A percentile compares a stretch with the other conserved stretches of the same genome.
Conservation (phyloP, 2,329 filamentous ascomycete genomes). For the Colletotrichum siamense region DNA sequence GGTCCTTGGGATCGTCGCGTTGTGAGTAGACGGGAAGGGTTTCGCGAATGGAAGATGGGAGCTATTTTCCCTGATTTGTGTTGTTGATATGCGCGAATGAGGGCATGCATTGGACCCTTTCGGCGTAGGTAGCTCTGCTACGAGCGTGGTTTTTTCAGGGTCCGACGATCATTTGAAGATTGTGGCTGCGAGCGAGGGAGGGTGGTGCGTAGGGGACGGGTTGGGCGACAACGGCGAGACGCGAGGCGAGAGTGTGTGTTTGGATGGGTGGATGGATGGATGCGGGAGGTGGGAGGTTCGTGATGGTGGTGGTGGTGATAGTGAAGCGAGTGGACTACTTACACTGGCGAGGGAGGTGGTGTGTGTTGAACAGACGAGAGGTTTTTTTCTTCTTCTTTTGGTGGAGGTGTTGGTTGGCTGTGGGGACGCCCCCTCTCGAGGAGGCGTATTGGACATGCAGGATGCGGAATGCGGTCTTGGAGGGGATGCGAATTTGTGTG, state of each 20-base stretch:
- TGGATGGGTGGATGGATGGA: not conserved
- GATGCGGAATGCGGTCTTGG: slow-evolving; percentile 21
- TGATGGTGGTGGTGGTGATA: not conserved
- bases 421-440: not conserved
- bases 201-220: not conserved
- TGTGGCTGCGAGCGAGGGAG: not conserved
- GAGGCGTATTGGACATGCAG: not conserved
- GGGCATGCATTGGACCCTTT: not conserved
- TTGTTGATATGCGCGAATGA: not conserved
- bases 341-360: slow-evolving; percentile 6
- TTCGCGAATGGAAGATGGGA: not conserved
- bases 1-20: slow-evolving; percentile 7
- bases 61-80: not conserved
- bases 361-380: not conserved
- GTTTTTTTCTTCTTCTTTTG: not conserved
- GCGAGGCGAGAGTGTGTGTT: not conserved
- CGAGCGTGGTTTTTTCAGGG: not conserved
- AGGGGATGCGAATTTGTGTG: slow-evolving; percentile 12
- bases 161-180: slow-evolving; percentile 21
- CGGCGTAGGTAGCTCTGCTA: not conserved
- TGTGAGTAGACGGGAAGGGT: not conserved
- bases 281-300: not conserved
- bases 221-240: not conserved
- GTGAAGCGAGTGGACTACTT: not conserved
- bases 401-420: not conserved